These are phyloP conservation scores for Botrytis aclada DNA, from an alignment of 2,329 filamentous ascomycete genomes.

Conservation along the genomic window DNA sequence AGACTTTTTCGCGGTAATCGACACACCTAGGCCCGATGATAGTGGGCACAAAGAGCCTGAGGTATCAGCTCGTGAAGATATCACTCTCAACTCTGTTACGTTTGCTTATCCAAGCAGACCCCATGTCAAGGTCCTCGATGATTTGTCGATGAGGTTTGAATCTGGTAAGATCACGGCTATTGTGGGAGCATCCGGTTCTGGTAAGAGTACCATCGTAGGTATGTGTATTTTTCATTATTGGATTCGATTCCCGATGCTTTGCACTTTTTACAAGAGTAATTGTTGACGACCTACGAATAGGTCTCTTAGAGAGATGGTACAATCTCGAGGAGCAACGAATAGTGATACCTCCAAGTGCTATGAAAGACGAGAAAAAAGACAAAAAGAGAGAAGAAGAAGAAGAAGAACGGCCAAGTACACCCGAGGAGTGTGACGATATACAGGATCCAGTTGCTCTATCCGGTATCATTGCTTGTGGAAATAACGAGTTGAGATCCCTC, in stretches of 20 bases:
- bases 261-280: not conserved
- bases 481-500: conserved; percentile 53
- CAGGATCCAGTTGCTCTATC: conserved; percentile 44
- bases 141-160: conserved; percentile 36
- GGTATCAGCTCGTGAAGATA: conserved; percentile 43
- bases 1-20: conserved; percentile 39
- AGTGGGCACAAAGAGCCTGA: conserved; percentile 46
- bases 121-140: conserved; percentile 37
- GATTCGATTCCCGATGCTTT: not conserved
- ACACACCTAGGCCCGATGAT: conserved; percentile 37
- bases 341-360: conserved; percentile 17
- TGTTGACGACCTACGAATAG: not conserved
- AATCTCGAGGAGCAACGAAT: conserved; percentile 22
- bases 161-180: conserved; percentile 43
- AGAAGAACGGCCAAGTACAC: conserved; percentile 28
- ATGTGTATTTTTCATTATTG: not conserved
- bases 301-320: conserved; percentile 45
- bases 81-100: conserved; percentile 36
- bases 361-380: conserved; percentile 38
- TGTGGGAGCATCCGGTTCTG: conserved; percentile 44
- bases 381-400: conserved; percentile 42
- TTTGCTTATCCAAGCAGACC: conserved; percentile 39
- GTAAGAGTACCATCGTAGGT: conserved; percentile 43
- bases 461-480: conserved; percentile 53
- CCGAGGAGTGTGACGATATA: conserved; percentile 32